Base-by-base conservation (phyloP, 1,139 yeast genomes). In the Candida sp. region DNA sequence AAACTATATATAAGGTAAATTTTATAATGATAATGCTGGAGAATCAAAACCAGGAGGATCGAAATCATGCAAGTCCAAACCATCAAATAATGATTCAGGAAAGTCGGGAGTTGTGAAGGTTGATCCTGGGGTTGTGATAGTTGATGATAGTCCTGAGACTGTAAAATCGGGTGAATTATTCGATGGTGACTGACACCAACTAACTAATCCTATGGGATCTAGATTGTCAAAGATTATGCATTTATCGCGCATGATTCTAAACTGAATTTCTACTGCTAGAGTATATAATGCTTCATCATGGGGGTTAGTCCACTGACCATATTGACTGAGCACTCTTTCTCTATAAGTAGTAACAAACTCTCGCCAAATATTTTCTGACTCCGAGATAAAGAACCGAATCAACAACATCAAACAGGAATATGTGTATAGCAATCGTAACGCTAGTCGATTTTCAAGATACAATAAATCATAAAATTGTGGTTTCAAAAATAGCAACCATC, bases 281-380 rank as follows among this genome's bases (percentile, higher is more conserved):
- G 8, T 23, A 19, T 43, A 55, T 3, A 56, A 44, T 4, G 42
- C 44, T 21, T 44, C 42, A 36, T 60, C 65, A 22, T 46, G 33
- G 4, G 42, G 15, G 35, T 47, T 49, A 35, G 35, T 44, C 61
- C 63, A 60, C 3, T 50, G 53, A 3, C 29, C 29, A 39, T 43
- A 48, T 4, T 40, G 21, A 11, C 42, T 42, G 15, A 41, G 41
- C 33, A 46, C 52, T 38, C 53, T 50, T 1, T 48, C 38, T 36
- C 45, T 54, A 49, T 47, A 66, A 65, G 63, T 60, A 2, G 21
- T 8, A 5, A 60, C 49, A 41, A 49, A 66, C 34, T 64, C 65
- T 11, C 48, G 32, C 71, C 70, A 67, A 32, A 65, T 48, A 42
- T 58, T 64, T 21, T 49, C 40, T 4, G 51, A 41, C 5, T 42